A percentile compares a stretch with the other conserved stretches of the same genome.
Evolutionary conservation across 2,329 filamentous ascomycete genomes (phyloP).

Genomic region (Orbilia blumenaviensis): DNA sequence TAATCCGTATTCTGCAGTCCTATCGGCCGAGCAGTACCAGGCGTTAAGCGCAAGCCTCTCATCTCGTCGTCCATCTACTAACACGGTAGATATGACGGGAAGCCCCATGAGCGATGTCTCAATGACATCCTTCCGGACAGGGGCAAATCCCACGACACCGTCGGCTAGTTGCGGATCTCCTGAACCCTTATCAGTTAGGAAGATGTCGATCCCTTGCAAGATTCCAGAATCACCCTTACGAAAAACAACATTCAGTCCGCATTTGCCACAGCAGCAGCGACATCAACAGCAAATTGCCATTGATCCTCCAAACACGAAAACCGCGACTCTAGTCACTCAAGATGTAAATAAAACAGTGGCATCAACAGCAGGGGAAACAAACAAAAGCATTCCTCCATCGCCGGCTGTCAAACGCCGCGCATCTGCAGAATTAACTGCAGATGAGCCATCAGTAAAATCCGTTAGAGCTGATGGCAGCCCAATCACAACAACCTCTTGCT

Average conservation of each 20-base stretch:
- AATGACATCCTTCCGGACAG: neutral
- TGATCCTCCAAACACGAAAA: neutral
- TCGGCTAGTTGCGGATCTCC: neutral
- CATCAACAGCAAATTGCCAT: neutral
- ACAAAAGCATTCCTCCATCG: neutral
- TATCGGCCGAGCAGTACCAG: slow-evolving; percentile 27
- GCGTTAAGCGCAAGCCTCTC: neutral
- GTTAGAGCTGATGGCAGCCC: neutral
- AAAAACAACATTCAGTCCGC: neutral
- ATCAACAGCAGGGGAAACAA: neutral
- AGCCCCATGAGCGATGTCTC: slow-evolving; percentile 16
- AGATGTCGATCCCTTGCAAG: neutral
- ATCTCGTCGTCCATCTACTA: neutral
- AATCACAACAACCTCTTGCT: neutral
- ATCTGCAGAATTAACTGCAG: neutral
- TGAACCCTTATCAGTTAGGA: neutral
- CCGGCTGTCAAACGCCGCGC: neutral
- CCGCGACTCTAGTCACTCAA: neutral
- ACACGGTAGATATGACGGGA: neutral
- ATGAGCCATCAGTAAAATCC: neutral
- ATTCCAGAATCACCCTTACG: neutral
- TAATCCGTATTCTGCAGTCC: neutral
- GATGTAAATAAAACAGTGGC: neutral
- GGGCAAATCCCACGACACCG: neutral
- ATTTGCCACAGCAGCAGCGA: slow-evolving; percentile 3